Evolutionary conservation across 2,329 filamentous ascomycete species (phyloP), one percentile per base, ranked within the genome.

Genomic region (Claviceps humidiphila): DNA sequence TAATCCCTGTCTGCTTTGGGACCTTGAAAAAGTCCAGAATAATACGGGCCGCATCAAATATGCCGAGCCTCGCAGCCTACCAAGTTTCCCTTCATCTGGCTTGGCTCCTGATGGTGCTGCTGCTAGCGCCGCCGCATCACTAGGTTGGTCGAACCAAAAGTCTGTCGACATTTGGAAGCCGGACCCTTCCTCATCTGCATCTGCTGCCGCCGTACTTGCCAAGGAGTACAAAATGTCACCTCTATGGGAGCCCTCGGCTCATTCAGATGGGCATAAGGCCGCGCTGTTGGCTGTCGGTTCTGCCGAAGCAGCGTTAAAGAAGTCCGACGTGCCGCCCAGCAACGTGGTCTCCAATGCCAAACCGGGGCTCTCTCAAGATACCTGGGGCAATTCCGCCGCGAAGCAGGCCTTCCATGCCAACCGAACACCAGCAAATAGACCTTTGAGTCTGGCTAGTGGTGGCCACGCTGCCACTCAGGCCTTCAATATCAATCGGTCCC

Each of bases 91-190:
- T 13, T 82, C 84, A 9, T 65, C 74, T 53, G 84, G 86, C 40
- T 73, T 88, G 53, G 69, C 65, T 51, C 60, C 72, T 45, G 72
- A 76, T 58, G 72, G 70, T 59, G 73, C 75, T 50, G 87, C 87
- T 53, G 87, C 87, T 55, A 79, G 84, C 57, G 81, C 85, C 52
- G 89, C 88, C 51, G 87, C 87, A 42, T 79, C 77, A 50, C 71
- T 91, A 46, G 87, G 87, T 49, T 86, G 87, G 73, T 75, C 80
- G 48, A 86, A 80, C 61, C 80, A 80, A 59, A 86, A 80, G 62
- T 66, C 79, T 2, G 71, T 82, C 49, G 77, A 86, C 64, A 71
- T 74, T 63, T 86, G 82, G 82, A 84, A 78, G 62, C 81, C 83
- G 17, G 75, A 80, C 56, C 74, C 75, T 45, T 76, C 66, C 2